These are phyloP conservation scores for Suhomyces sp. DNA, from an alignment of 805 yeast genomes.

Conservation along the genomic window DNA sequence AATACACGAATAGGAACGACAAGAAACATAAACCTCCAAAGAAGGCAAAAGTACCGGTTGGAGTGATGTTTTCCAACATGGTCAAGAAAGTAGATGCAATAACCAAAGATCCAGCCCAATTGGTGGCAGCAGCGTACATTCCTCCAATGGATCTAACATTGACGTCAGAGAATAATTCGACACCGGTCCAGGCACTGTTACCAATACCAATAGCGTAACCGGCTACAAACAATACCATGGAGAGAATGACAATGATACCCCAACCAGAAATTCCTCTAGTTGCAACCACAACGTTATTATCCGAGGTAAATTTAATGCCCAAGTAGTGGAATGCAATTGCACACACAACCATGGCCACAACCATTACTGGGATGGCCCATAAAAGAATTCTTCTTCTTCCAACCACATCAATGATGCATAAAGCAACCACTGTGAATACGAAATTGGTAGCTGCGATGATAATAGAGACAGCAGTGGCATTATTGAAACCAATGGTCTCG, in stretches of 20 bases:
- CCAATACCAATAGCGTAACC: slow-evolving; percentile 94
- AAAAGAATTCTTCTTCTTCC: slow-evolving; percentile 85
- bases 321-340: slow-evolving; percentile 91
- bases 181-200: slow-evolving; percentile 98
- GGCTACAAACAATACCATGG: slow-evolving; percentile 86
- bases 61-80: slow-evolving; percentile 89
- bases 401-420: slow-evolving; percentile 79
- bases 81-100: slow-evolving; percentile 92
- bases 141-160: slow-evolving; percentile 90
- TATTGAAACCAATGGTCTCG: slow-evolving; percentile 81
- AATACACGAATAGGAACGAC: slow-evolving; percentile 71
- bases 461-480: slow-evolving; percentile 92
- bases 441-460: slow-evolving; percentile 94
- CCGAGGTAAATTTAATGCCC: slow-evolving; percentile 56
- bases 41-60: slow-evolving; percentile 90
- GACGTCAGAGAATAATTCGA: slow-evolving; percentile 87
- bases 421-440: slow-evolving; percentile 80
- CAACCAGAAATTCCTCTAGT: slow-evolving; percentile 65
- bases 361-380: slow-evolving; percentile 84
- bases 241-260: slow-evolving; percentile 84
- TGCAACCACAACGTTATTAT: slow-evolving; percentile 34
- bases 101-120: slow-evolving; percentile 93
- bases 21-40: slow-evolving; percentile 80
- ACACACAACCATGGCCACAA: slow-evolving; percentile 69
- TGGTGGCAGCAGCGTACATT: slow-evolving; percentile 86